Percentiles rank a stretch among this genome's conserved stretches.
Conservation (phyloP, 768 basidiomycete genomes). For the Rubroboletus pulcherrimus region DNA sequence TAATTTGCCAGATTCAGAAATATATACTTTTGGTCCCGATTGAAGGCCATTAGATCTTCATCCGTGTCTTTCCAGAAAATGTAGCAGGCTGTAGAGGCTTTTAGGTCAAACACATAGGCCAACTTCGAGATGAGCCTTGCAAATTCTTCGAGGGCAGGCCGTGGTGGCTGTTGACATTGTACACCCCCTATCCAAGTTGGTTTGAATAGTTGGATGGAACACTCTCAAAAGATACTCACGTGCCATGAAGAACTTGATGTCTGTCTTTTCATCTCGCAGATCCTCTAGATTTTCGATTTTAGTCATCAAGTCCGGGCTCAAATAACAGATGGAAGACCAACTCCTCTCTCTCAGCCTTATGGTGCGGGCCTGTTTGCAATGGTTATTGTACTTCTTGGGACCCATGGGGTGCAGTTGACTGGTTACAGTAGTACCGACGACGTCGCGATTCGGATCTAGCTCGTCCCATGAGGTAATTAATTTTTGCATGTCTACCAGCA, state of each 20-base stretch:
- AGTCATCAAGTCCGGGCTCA: not conserved
- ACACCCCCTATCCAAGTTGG: not conserved
- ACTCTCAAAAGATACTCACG: not conserved
- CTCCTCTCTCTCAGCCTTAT: slow-evolving; percentile 1
- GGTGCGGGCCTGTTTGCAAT: slow-evolving; percentile 5
- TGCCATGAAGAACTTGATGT: slow-evolving; percentile 12
- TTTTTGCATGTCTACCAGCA: not conserved
- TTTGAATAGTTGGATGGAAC: not conserved
- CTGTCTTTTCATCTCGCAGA: not conserved
- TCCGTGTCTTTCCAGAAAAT: slow-evolving; percentile 19
- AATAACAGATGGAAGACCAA: not conserved
- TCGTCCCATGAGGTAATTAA: not conserved
- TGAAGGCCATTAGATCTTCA: slow-evolving; percentile 18
- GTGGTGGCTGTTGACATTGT: not conserved
- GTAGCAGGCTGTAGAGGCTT: not conserved
- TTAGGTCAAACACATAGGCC: not conserved
- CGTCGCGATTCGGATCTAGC: too few species aligned
- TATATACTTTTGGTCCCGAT: slow-evolving; percentile 10
- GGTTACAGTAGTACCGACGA: not conserved
- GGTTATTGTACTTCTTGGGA: not conserved
- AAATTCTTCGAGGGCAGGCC: not conserved
- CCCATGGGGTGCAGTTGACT: not conserved
- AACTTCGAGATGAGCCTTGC: not conserved
- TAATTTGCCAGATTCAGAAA: slow-evolving; percentile 15
- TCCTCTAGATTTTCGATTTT: not conserved